Evolutionary conservation across 2,329 filamentous ascomycete genomes (phyloP).

Genomic region (Colletotrichum liriopes): DNA sequence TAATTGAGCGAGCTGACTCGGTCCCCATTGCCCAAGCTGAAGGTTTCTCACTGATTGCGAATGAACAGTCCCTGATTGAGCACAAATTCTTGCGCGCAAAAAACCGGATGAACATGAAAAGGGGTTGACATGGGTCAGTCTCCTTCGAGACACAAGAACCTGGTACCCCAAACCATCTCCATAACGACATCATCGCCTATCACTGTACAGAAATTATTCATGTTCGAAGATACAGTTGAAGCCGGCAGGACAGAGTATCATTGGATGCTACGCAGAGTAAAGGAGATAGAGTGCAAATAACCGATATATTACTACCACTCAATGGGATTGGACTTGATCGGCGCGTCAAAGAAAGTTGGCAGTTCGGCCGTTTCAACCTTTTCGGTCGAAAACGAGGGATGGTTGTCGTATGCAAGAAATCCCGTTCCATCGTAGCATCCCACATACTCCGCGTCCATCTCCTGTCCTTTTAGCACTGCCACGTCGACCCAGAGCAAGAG

Average conservation of each 20-base stretch:
- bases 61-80: conserved; percentile 14
- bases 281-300: not conserved
- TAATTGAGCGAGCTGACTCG: conserved; percentile 28
- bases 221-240: not conserved
- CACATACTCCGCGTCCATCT: conserved; percentile 40
- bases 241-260: not conserved
- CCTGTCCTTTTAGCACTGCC: conserved; percentile 34
- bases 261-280: not conserved
- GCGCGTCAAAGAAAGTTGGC: conserved; percentile 32
- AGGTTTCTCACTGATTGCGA: not conserved
- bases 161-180: too few relatives aligned
- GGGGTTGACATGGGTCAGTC: not conserved
- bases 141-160: not conserved
- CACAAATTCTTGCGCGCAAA: not conserved
- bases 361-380: conserved; percentile 11
- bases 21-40: too few relatives aligned
- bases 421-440: conserved; percentile 38
- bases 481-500: conserved; percentile 37
- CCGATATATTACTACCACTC: conserved; percentile 25
- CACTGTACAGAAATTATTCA: not conserved
- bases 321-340: conserved; percentile 28
- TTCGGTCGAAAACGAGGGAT: conserved; percentile 27
- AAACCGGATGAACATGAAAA: conserved; percentile 7
- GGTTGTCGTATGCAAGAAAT: conserved; percentile 33
- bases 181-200: not conserved